phyloP scores from a whole-genome alignment of 1,284 basidiomycete species.

The Austroboletus rostrupii region DNA sequence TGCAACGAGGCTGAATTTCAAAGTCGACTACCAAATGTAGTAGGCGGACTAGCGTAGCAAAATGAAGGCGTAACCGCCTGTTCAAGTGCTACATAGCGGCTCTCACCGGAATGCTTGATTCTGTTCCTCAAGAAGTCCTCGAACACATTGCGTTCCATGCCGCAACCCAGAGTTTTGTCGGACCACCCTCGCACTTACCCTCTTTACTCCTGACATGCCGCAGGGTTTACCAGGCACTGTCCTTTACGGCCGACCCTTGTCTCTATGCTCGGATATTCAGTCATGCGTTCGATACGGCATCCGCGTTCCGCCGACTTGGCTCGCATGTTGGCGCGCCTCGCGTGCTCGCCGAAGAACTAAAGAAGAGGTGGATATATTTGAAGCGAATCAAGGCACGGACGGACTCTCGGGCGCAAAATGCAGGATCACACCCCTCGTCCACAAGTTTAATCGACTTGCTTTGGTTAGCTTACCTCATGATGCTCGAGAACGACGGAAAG shows the following conservation, averaged over 20 bases:
- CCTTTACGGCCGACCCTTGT: slow-evolving; percentile 47
- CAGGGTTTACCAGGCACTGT: slow-evolving; percentile 46
- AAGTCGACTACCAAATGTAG: slow-evolving; percentile 4
- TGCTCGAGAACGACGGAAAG: slow-evolving; percentile 78
- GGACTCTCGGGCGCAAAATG: slow-evolving; percentile 31
- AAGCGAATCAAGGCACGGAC: slow-evolving; percentile 46
- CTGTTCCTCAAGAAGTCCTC: slow-evolving; percentile 63
- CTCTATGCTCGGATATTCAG: slow-evolving; percentile 71
- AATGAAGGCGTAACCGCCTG: too few relatives aligned
- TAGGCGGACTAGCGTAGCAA: slow-evolving; percentile 7
- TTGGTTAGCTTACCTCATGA: slow-evolving; percentile 69
- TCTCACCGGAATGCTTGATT: slow-evolving; percentile 31
- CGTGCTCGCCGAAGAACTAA: slow-evolving; percentile 54
- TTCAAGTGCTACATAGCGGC: too few relatives aligned
- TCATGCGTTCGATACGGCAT: slow-evolving; percentile 61
- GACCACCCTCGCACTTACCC: slow-evolving; percentile 48
- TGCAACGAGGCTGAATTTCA: neutral
- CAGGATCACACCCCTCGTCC: slow-evolving; percentile 27
- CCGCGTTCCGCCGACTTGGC: slow-evolving; percentile 54
- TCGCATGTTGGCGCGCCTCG: slow-evolving; percentile 36
- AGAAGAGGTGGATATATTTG: slow-evolving; percentile 50
- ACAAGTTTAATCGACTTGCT: slow-evolving; percentile 42
- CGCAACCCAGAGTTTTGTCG: slow-evolving; percentile 46
- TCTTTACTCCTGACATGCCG: slow-evolving; percentile 56
- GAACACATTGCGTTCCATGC: slow-evolving; percentile 62